Evolutionary conservation across 148 eudicot species (phyloP).

Genomic region (Limonium bicolor): DNA sequence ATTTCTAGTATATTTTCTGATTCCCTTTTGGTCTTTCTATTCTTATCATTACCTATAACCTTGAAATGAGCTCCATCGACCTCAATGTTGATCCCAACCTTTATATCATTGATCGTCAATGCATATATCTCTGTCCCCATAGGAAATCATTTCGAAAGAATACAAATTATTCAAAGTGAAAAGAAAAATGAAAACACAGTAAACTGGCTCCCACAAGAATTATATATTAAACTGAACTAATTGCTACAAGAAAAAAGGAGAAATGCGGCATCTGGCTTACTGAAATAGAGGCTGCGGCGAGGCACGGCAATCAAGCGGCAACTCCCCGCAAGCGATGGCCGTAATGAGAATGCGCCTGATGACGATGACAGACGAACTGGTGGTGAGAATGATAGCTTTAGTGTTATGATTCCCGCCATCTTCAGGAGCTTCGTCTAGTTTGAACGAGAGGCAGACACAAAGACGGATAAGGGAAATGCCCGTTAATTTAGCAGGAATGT

Average conservation of each 20-base stretch:
- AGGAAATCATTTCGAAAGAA: neutral
- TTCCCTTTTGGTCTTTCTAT: no score
- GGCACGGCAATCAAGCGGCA: conserved; percentile 12
- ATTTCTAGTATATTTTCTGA: no score
- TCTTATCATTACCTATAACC: conserved; percentile 64
- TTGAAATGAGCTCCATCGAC: conserved; percentile 88
- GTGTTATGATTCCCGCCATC: conserved; percentile 33
- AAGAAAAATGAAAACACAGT: neutral
- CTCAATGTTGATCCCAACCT: conserved; percentile 66
- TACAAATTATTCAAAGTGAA: neutral
- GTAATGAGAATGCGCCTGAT: conserved; percentile 18
- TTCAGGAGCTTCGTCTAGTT: no score
- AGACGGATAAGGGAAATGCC: no score
- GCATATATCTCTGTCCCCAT: conserved; percentile 47
- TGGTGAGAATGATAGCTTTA: conserved; percentile 16
- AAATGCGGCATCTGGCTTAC: conserved; percentile 8
- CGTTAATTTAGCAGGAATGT: no score
- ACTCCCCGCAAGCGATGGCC: conserved; percentile 9
- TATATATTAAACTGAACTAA: no score
- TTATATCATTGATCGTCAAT: conserved; percentile 66
- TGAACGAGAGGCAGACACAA: no score
- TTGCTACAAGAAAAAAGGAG: no score
- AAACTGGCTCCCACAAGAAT: no score
- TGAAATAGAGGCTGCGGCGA: conserved; percentile 29
- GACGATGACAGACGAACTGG: conserved; percentile 10